Evolutionary conservation across 164 flowering plant genomes (phyloP), one percentile per base, ranked within the genome.

Genomic region (Platanus orientalis): DNA sequence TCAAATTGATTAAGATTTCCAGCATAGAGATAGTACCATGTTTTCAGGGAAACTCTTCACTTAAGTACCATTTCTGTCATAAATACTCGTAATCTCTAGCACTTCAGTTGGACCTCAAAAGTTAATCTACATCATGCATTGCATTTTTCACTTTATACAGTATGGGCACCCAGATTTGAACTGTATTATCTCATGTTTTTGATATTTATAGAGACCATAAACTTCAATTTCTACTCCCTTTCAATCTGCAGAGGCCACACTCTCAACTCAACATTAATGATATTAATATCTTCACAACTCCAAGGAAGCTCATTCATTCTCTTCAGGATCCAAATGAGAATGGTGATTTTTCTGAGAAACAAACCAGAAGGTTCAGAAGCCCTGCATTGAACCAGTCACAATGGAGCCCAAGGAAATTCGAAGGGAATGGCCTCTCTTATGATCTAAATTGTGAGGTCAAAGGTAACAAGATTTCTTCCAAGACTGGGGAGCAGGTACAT

Each of bases 271-370:
- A 74, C 73, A 76, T 81, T 49, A 89, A 88, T 28, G 73, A 81
- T 58, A 56, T 83, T 39, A 72, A 73, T 57, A 76, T 88, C 61
- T 83, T 78, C 66, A 73, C 78, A 0, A 90, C 97, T 44, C 94
- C 94, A 20, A 81, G 92, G 78, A 93, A 83, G 80, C 96, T 88
- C 34, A 71, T 84, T 56, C 79, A n/a, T 61, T 85, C 89, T 13
- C 89, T 90, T 68, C 94, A 87, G 70, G 92, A 86, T 66, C 68
- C 61, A 19, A 69, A 62, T 55, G 73, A 68, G 21, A 64, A 71
- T 64, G 73, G 81, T 13, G 80, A 73, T 34, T 63, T 61, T 65
- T 76, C 70, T 6, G 73, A 71, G 39, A 72, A 70, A 54, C 82
- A 71, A 63, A 25, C 24, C 50, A 61, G 79, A 63, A 76, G 71